phyloP scores from a whole-genome alignment of 108 stramenopile genomes.

The Fragilariopsis cylindrus region DNA sequence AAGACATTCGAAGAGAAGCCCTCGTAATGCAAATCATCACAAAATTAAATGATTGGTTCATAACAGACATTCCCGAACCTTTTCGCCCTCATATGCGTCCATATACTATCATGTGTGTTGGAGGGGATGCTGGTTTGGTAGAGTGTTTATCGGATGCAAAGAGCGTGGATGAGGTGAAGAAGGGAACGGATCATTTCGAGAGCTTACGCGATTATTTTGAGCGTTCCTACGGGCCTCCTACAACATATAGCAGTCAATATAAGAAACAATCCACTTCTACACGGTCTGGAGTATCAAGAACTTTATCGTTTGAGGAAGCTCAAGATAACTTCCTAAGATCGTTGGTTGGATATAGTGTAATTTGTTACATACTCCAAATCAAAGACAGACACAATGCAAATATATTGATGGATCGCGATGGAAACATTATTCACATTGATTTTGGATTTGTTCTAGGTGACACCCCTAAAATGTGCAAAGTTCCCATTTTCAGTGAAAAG shows the following conservation, averaged over 20 bases:
- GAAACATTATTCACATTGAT: slow-evolving; percentile 89
- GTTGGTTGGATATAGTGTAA: slow-evolving; percentile 88
- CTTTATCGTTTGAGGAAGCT: slow-evolving; percentile 72
- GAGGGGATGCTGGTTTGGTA: slow-evolving; percentile 83
- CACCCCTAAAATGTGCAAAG: slow-evolving; percentile 90
- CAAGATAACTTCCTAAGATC: slow-evolving; percentile 88
- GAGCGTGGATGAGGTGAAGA: slow-evolving; percentile 88
- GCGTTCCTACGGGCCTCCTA: slow-evolving; percentile 71
- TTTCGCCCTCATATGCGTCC: slow-evolving; percentile 78
- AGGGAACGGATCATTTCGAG: slow-evolving; percentile 72
- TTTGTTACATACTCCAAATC: slow-evolving; percentile 95
- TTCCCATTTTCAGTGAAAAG: slow-evolving; percentile 85
- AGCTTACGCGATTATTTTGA: slow-evolving; percentile 76
- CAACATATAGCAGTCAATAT: slow-evolving; percentile 7
- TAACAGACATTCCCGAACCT: slow-evolving; percentile 67
- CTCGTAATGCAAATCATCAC: slow-evolving; percentile 87
- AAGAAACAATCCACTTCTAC: not conserved
- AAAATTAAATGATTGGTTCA: slow-evolving; percentile 77
- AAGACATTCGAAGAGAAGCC: slow-evolving; percentile 89
- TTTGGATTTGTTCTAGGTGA: slow-evolving; percentile 97
- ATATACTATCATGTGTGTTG: slow-evolving; percentile 90
- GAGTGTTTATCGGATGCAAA: slow-evolving; percentile 87
- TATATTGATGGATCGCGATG: slow-evolving; percentile 86
- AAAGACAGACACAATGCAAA: slow-evolving; percentile 99
- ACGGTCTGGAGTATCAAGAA: slow-evolving; percentile 1